These are phyloP conservation scores for Globisporangium viniferum DNA, from an alignment of 352 stramenopile species.

Conservation along the genomic window DNA sequence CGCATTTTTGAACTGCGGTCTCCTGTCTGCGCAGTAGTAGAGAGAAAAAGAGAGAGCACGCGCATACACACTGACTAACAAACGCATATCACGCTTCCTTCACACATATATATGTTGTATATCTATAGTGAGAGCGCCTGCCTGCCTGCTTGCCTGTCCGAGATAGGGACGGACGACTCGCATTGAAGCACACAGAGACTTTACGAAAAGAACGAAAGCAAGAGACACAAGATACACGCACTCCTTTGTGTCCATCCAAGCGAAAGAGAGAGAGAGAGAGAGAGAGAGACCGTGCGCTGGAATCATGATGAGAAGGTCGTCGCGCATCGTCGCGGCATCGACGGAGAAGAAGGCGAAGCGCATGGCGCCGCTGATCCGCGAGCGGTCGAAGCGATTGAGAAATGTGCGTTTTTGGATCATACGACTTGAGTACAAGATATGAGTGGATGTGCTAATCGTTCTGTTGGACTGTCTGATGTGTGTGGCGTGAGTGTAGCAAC, in stretches of 20 bases:
- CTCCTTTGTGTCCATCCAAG: neutral
- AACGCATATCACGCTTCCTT: neutral
- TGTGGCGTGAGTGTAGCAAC: neutral
- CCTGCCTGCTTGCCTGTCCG: neutral
- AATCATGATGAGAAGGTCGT: constrained; percentile 58
- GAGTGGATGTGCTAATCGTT: neutral
- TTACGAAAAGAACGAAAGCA: neutral
- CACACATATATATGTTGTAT: neutral
- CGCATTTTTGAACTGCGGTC: neutral
- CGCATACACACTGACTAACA: neutral
- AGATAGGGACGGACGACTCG: neutral
- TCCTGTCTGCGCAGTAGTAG: neutral
- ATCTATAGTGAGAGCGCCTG: neutral
- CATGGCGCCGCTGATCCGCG: constrained; percentile 61
- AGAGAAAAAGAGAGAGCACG: neutral
- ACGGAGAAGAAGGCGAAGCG: constrained; percentile 40
- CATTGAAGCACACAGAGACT: neutral
- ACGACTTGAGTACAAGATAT: neutral
- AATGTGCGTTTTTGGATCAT: constrained; percentile 15
- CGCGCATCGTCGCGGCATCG: constrained; percentile 47
- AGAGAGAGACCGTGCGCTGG: neutral
- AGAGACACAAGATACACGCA: neutral
- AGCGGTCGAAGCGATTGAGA: constrained; percentile 24
- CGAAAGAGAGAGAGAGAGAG: neutral
- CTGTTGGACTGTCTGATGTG: neutral